Base-by-base conservation (phyloP, 2,329 filamentous ascomycete species). In the Pyrenophora teres region DNA sequence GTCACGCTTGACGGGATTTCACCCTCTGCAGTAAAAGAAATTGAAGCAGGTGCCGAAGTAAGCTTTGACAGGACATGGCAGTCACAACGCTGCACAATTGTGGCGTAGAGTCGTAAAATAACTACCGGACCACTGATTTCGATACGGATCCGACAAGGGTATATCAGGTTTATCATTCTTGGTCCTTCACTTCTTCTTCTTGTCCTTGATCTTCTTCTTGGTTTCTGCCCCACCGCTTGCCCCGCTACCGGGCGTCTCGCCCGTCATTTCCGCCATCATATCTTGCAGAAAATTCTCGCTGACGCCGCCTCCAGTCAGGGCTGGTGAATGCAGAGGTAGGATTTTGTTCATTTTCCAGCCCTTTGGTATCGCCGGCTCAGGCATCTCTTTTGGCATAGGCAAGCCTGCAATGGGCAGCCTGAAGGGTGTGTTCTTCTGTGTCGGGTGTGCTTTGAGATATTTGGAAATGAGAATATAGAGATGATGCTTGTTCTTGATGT, bases 211-310 rank as follows among this genome's bases (percentile, higher is more conserved):
- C 54, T 72, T 74, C 49, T 71, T 70, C 50, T 67, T 71, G 12
- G 52, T 50, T 25, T 63, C 67, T 16, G 61, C 39, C 15, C 59
- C 65, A 27, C 64, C 65, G 36, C 62, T 61, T 39, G 64, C 59
- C 16, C 57, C 62, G 36, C 61, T 64, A 23, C 46, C 46, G 8
- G 57, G 68, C 36, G 62, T 68, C 46, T 67, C 60, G 9, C 77
- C 78, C 59, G 82, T 80, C 90, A 97, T 96, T 78, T 95, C 91
- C 68, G 86, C 87, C 92, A 97, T 96, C 81, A 97, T 96, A 63
- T 97, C 92, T 79, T 94, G 91, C 68, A 97, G 86, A 56, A 97
- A 85, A 69, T 97, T 96, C 74, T 99, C 94, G 56, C 86, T 92
- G 9, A 97, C 90, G 31, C 94, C 94, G 9, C 94, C 94, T 7